phyloP scores from a whole-genome alignment of 441 rosid species.

The Aquilaria agallochum region DNA sequence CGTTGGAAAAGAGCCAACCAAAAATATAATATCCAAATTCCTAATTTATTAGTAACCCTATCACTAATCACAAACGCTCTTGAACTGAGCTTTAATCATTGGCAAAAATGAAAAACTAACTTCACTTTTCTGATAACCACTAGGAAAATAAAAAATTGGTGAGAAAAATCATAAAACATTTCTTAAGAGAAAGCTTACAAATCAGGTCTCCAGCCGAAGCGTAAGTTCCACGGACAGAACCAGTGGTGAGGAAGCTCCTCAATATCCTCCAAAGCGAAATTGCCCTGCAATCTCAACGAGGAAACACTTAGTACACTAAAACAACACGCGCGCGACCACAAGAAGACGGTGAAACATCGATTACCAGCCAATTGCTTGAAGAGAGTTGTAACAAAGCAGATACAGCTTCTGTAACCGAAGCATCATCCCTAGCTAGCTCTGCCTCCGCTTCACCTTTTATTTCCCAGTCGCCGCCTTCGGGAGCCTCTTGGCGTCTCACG shows the following conservation, averaged over 20 bases:
- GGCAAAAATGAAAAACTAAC: background rate
- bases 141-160: background rate
- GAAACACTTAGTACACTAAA: background rate
- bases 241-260: slow-evolving; percentile 26
- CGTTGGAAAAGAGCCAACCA: background rate
- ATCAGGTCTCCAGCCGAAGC: slow-evolving; percentile 69
- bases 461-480: no score
- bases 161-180: background rate
- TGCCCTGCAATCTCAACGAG: slow-evolving; percentile 35
- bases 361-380: slow-evolving; percentile 72
- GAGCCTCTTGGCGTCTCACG: no score
- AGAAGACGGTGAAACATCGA: background rate
- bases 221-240: slow-evolving; percentile 49
- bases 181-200: slow-evolving; percentile 33
- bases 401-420: slow-evolving; percentile 34
- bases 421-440: slow-evolving; percentile 16
- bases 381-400: slow-evolving; percentile 68
- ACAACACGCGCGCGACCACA: background rate
- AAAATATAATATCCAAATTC: background rate
- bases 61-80: background rate
- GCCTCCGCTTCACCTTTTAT: no score
- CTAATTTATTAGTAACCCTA: background rate
- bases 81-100: background rate
- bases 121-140: slow-evolving; percentile 2
- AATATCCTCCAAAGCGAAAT: slow-evolving; percentile 42